Conservation (phyloP, 1,284 basidiomycete genomes). For the Ustilago hordei region DNA sequence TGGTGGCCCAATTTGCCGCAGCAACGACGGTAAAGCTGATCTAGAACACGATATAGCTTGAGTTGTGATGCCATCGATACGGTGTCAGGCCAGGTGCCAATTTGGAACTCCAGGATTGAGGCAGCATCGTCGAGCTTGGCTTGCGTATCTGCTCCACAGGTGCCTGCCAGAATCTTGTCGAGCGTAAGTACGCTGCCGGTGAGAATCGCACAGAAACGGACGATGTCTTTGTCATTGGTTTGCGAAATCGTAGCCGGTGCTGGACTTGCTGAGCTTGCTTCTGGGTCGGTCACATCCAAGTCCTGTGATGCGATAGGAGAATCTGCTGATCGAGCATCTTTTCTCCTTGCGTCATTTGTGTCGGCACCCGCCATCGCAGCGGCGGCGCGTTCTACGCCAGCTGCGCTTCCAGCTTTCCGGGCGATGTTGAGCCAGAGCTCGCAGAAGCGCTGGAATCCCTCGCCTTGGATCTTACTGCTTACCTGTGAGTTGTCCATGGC, state of each 20-base stretch:
- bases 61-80: constrained; percentile 28
- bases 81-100: constrained; percentile 26
- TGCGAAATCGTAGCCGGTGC: neutral
- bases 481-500: constrained; percentile 14
- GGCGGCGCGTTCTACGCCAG: constrained; percentile 39
- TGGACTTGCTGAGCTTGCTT: neutral
- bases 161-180: constrained; percentile 35
- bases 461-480: constrained; percentile 22
- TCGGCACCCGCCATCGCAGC: constrained; percentile 21
- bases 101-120: constrained; percentile 8
- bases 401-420: constrained; percentile 31
- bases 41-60: constrained; percentile 50
- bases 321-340: neutral
- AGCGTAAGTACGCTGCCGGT: constrained; percentile 38
- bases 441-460: constrained; percentile 47
- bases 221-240: constrained; percentile 22
- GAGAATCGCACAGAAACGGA: constrained; percentile 27
- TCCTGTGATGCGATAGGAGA: neutral
- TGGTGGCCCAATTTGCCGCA: constrained; percentile 36
- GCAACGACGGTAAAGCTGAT: constrained; percentile 46
- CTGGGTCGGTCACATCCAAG: neutral
- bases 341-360: neutral
- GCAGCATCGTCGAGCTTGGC: constrained; percentile 31
- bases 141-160: constrained; percentile 23
- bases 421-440: constrained; percentile 53